Evolutionary conservation across 2,329 filamentous ascomycete genomes (phyloP).

Genomic region (Colletotrichum viniferum): DNA sequence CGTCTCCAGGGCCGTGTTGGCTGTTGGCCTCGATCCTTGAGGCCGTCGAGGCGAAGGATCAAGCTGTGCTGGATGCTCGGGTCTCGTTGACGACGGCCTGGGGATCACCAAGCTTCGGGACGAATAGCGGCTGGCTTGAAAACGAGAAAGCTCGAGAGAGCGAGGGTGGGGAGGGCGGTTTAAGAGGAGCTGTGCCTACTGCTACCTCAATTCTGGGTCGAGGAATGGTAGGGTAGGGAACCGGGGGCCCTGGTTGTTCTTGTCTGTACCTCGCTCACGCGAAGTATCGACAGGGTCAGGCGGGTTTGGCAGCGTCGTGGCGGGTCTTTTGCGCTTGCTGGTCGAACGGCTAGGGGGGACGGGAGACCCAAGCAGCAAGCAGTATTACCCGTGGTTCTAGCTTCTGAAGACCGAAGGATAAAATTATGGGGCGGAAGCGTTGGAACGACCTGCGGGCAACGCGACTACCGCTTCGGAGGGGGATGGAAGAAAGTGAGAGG

Average conservation of each 20-base stretch:
- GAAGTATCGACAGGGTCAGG: constrained; percentile 15
- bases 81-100: constrained; percentile 24
- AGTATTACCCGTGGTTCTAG: background rate
- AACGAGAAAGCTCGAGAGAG: constrained; percentile 19
- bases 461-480: background rate
- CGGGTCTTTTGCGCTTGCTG: constrained; percentile 9
- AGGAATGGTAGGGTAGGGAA: constrained; percentile 7
- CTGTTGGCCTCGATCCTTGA: constrained; percentile 8
- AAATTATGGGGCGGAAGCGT: constrained; percentile 13
- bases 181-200: constrained; percentile 32
- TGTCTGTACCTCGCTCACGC: constrained; percentile 15
- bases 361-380: background rate
- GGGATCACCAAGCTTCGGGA: constrained; percentile 27
- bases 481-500: background rate
- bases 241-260: constrained; percentile 18
- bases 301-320: background rate
- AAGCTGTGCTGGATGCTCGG: constrained; percentile 23
- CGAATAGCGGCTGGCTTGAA: constrained; percentile 24
- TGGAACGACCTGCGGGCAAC: background rate
- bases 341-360: background rate
- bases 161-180: constrained; percentile 33
- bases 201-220: constrained; percentile 11
- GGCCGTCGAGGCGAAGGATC: constrained; percentile 7
- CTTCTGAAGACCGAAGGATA: background rate
- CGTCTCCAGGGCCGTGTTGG: background rate